These are phyloP conservation scores for Pseudopediastrum boryanum DNA, from an alignment of 139 green algal genomes.

Conservation along the genomic window DNA sequence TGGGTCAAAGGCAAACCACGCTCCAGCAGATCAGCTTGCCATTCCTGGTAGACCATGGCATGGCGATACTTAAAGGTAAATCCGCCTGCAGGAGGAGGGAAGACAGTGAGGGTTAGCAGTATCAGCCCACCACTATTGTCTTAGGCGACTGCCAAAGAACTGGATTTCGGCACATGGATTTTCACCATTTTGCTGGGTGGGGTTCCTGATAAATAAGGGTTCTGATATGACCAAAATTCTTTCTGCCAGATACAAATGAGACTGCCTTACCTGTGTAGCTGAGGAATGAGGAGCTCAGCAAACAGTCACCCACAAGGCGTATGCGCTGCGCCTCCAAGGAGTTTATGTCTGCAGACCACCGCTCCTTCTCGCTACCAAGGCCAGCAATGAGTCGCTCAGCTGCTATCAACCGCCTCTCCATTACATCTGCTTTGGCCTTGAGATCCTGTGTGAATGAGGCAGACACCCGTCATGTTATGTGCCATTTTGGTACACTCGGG, in stretches of 20 bases:
- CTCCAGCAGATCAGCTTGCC: slow-evolving; percentile 69
- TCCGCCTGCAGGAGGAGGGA: slow-evolving; percentile 37
- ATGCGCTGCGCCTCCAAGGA: slow-evolving; percentile 42
- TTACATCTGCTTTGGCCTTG: slow-evolving; percentile 81
- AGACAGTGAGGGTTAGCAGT: background rate
- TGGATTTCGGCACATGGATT: too few species aligned
- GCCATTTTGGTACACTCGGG: too few species aligned
- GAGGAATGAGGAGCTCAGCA: slow-evolving; percentile 69
- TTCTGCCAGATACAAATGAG: background rate
- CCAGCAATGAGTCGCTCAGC: slow-evolving; percentile 88
- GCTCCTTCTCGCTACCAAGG: slow-evolving; percentile 71
- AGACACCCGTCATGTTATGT: too few species aligned
- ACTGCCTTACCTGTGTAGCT: slow-evolving; percentile 52
- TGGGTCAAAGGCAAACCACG: slow-evolving; percentile 66
- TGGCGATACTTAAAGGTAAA: slow-evolving; percentile 88
- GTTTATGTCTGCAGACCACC: slow-evolving; percentile 81
- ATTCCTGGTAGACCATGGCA: slow-evolving; percentile 78
- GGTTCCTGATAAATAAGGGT: background rate
- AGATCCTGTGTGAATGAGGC: slow-evolving; percentile 59
- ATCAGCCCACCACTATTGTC: too few species aligned
- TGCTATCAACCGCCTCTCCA: slow-evolving; percentile 81
- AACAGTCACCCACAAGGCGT: slow-evolving; percentile 33
- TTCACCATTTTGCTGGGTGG: too few species aligned
- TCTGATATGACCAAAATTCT: background rate
- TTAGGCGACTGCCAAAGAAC: too few species aligned